Evolutionary conservation across 805 yeast genomes (phyloP).

Genomic region (Kluyveromyces nonfermentans): DNA sequence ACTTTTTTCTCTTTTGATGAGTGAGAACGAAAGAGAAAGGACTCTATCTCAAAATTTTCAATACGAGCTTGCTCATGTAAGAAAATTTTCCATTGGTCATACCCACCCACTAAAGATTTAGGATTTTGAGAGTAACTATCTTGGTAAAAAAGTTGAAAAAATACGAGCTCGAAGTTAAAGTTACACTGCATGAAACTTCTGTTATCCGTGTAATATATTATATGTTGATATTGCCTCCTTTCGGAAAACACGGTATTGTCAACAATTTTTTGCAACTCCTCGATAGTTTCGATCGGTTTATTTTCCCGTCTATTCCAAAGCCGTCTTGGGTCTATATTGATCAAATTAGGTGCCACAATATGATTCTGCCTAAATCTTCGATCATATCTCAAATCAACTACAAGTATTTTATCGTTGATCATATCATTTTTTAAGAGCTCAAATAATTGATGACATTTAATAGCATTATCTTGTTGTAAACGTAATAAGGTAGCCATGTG

Average conservation of each 20-base stretch:
- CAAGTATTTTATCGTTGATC: slow-evolving; percentile 30
- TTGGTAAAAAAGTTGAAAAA: slow-evolving; percentile 22
- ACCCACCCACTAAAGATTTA: slow-evolving; percentile 35
- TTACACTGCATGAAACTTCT: slow-evolving; percentile 24
- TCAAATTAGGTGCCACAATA: slow-evolving; percentile 31
- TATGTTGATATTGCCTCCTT: slow-evolving; percentile 27
- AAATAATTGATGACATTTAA: slow-evolving; percentile 34
- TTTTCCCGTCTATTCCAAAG: slow-evolving; percentile 20
- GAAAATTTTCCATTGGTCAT: slow-evolving; percentile 34
- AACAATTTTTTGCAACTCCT: slow-evolving; percentile 21
- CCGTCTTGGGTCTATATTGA: slow-evolving; percentile 34
- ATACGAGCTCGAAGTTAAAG: slow-evolving; percentile 28
- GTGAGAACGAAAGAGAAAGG: slow-evolving; percentile 10
- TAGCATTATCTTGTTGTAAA: slow-evolving; percentile 43
- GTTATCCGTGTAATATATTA: slow-evolving; percentile 34
- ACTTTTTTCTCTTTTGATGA: slow-evolving; percentile 1
- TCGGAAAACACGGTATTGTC: slow-evolving; percentile 22
- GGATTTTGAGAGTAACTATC: slow-evolving; percentile 14
- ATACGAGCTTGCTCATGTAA: slow-evolving; percentile 23
- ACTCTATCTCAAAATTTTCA: slow-evolving; percentile 17
- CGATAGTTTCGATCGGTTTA: slow-evolving; percentile 28
- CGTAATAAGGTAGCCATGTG: slow-evolving; percentile 19
- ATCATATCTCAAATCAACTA: slow-evolving; percentile 34
- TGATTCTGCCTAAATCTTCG: slow-evolving; percentile 27
- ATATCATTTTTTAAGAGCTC: slow-evolving; percentile 38